Conservation (phyloP, 768 basidiomycete genomes). For the Tricholomella constricta region DNA sequence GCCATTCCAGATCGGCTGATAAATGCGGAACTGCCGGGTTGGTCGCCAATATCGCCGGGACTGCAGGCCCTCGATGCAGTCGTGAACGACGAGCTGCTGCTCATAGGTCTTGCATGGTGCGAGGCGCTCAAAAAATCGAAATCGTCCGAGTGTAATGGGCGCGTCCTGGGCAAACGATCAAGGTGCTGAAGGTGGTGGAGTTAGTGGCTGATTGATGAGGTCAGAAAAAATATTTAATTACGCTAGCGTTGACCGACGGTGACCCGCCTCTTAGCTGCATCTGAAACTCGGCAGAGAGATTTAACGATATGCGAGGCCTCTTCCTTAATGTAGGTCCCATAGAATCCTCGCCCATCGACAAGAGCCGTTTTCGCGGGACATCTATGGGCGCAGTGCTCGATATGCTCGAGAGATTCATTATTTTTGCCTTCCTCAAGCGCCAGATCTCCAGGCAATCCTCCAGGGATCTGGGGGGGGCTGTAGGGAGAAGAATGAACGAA, state of each 20-base stretch:
- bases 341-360: slow-evolving; percentile 31
- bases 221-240: slow-evolving; percentile 13
- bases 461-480: slow-evolving; percentile 6
- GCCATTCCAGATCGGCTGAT: slow-evolving; percentile 30
- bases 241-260: slow-evolving; percentile 9
- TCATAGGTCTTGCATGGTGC: slow-evolving; percentile 21
- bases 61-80: slow-evolving; percentile 24
- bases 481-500: slow-evolving; percentile 9
- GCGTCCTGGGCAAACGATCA: slow-evolving; percentile 22
- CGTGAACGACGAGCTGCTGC: slow-evolving; percentile 28
- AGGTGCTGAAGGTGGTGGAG: slow-evolving; percentile 10
- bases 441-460: neutral
- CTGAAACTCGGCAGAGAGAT: slow-evolving; percentile 21
- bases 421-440: neutral
- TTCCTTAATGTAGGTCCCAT: slow-evolving; percentile 27
- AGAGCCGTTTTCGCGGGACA: slow-evolving; percentile 33
- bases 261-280: slow-evolving; percentile 16
- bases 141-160: slow-evolving; percentile 17
- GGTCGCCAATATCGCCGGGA: slow-evolving; percentile 22
- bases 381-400: slow-evolving; percentile 17
- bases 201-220: neutral
- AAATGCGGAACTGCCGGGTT: slow-evolving; percentile 23
- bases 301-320: slow-evolving; percentile 33
- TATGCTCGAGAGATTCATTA: neutral
- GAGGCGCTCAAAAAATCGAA: slow-evolving; percentile 13